A percentile compares a stretch with the other conserved stretches of the same genome.
Evolutionary conservation across 176 grass and related monocot species (phyloP).

Genomic region (Echinochloa phyllopogon): DNA sequence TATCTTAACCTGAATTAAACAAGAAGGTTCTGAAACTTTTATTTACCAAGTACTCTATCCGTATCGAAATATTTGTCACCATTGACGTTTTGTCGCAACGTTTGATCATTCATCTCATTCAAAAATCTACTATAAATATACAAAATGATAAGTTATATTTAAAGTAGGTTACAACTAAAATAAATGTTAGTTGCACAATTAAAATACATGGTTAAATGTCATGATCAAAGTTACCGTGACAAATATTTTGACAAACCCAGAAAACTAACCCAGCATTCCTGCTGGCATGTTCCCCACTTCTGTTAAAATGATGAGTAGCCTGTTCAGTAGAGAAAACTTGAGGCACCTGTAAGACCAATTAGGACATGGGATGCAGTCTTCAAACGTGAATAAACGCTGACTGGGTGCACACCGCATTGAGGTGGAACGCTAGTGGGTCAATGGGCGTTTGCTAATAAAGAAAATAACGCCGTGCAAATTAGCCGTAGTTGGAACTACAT

Average conservation of each 20-base stretch:
- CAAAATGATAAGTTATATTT: too few relatives aligned
- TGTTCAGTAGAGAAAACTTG: not conserved
- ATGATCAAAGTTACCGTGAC: too few relatives aligned
- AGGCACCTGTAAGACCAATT: not conserved
- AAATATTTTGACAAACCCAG: not conserved
- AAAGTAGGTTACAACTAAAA: too few relatives aligned
- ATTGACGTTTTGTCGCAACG: too few relatives aligned
- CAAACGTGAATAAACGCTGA: not conserved
- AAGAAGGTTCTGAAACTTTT: not conserved
- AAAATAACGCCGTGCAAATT: not conserved
- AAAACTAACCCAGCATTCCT: constrained; percentile 7
- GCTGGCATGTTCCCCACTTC: not conserved
- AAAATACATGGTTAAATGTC: too few relatives aligned
- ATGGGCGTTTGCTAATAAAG: not conserved
- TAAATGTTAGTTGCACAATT: too few relatives aligned
- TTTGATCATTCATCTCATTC: too few relatives aligned
- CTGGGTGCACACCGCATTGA: not conserved
- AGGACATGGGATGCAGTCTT: not conserved
- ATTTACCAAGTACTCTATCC: not conserved
- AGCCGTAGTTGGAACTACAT: not conserved
- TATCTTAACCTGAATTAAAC: not conserved
- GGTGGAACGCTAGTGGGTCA: not conserved
- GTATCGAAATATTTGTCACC: too few relatives aligned
- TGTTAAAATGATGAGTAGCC: constrained; percentile 8
- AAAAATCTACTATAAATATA: too few relatives aligned